A percentile compares a stretch with the other conserved stretches of the same genome.
Evolutionary conservation across 768 basidiomycete genomes (phyloP).

Genomic region (Macrolepiota dolichaula): DNA sequence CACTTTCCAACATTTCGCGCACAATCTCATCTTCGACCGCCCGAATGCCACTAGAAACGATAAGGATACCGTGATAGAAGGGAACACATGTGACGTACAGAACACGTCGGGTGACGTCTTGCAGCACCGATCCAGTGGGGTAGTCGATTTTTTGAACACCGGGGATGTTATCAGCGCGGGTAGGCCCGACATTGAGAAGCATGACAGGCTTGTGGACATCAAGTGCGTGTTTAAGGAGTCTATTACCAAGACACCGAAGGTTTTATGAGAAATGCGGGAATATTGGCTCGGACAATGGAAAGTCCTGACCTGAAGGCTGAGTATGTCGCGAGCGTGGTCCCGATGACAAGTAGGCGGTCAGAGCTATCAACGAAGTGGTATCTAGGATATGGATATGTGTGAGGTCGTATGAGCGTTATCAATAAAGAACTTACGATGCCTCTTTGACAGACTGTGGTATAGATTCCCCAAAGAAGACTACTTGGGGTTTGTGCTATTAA

Average conservation of each 20-base stretch:
- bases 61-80: background rate
- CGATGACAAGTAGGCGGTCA: constrained; percentile 75
- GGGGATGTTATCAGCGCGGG: constrained; percentile 69
- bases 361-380: constrained; percentile 53
- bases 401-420: background rate
- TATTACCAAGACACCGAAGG: constrained; percentile 21
- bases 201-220: constrained; percentile 75
- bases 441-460: constrained; percentile 63
- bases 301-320: constrained; percentile 77
- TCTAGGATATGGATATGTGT: constrained; percentile 29
- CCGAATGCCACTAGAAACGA: constrained; percentile 38
- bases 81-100: constrained; percentile 44
- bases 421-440: constrained; percentile 54
- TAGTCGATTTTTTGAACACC: constrained; percentile 81
- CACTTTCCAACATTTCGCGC: constrained; percentile 51
- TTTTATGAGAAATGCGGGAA: background rate
- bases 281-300: background rate
- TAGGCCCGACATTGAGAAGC: constrained; percentile 84
- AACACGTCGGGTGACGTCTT: constrained; percentile 55
- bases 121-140: constrained; percentile 68
- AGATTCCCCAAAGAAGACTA: constrained; percentile 90
- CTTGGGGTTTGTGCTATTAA: constrained; percentile 69
- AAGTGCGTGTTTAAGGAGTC: constrained; percentile 77
- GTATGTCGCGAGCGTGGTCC: constrained; percentile 91
- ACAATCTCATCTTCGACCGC: constrained; percentile 43